phyloP scores from a whole-genome alignment of 2,329 filamentous ascomycete genomes.

The Sclerotinia trifoliorum region DNA sequence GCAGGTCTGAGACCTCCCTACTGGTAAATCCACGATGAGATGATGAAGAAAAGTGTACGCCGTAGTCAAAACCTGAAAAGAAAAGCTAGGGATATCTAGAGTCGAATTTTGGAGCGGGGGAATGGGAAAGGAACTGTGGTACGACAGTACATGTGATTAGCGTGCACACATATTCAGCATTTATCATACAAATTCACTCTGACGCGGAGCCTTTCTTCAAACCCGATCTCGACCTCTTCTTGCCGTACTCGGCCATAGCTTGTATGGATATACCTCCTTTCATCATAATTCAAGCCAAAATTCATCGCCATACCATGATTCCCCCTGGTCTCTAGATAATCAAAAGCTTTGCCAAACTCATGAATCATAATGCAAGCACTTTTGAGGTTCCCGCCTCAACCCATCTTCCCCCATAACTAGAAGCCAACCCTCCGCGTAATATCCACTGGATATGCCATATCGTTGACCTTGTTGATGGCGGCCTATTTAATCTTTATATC shows the following conservation, averaged over 20 bases:
- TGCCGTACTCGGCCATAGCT: neutral
- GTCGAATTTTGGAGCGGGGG: neutral
- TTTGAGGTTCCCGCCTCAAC: neutral
- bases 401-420: neutral
- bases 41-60: neutral
- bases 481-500: neutral
- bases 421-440: neutral
- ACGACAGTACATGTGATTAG: conserved; percentile 11
- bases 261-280: neutral
- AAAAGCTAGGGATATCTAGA: neutral
- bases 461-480: neutral
- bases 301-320: neutral
- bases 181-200: conserved; percentile 7
- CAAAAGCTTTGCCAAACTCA: neutral
- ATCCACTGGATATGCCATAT: neutral
- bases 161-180: conserved; percentile 10
- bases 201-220: neutral
- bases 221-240: neutral
- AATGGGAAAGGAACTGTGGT: neutral
- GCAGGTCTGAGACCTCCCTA: conserved; percentile 59
- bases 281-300: neutral
- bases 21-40: conserved; percentile 46
- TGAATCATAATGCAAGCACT: neutral
- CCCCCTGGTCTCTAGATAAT: neutral
- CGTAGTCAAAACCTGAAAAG: neutral